Evolutionary conservation across 2,329 filamentous ascomycete species (phyloP), one percentile per base, ranked within the genome.

Genomic region (Colletotrichum melonis): DNA sequence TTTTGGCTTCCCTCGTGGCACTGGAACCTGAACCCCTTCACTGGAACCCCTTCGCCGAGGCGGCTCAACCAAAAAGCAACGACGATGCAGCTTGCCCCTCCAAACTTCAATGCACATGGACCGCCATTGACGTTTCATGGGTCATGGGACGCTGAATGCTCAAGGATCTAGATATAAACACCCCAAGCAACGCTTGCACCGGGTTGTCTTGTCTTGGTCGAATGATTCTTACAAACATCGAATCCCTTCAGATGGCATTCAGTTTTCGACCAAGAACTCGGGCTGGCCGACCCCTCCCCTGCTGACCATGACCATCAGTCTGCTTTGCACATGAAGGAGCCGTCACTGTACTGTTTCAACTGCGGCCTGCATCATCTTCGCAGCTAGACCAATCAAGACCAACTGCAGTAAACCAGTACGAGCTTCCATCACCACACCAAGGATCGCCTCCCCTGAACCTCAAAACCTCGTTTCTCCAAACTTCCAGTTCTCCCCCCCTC

Each of bases 371-470:
- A 55, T 38, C 60, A n/a, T 35, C 14, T 11, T 22, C 9, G 32
- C 19, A 22, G n/a, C 58, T 14, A 14, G 24, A 52, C 52, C 69
- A 63, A 63, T 63, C n/a, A 24, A 19, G 11, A n/a, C 19, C 35
- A 30, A 38, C n/a, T 38, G 58, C 28, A 22, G 14, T 64, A 58
- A 63, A 24, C 63, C 68, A 67, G 14, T n/a, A 22, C 54, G 22
- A 24, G 16, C 55, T n/a, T 56, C 38, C 42, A 8, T 26, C 42
- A 59, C 35, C 42, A 49, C 38, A 54, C 35, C 35, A 24, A 63
- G 65, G 58, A 72, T 64, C 8, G 30, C n/a, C 52, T 42, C 58
- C 69, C 69, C 14, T 16, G 65, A 14, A 16, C 19, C 26, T 46
- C 8, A 28, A 22, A 58, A 24, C 16, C 16, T 38, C 26, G 56